A percentile compares a stretch with the other conserved stretches of the same genome.
Conservation (phyloP, 2,329 filamentous ascomycete genomes). For the Aspergillus neotritici region DNA sequence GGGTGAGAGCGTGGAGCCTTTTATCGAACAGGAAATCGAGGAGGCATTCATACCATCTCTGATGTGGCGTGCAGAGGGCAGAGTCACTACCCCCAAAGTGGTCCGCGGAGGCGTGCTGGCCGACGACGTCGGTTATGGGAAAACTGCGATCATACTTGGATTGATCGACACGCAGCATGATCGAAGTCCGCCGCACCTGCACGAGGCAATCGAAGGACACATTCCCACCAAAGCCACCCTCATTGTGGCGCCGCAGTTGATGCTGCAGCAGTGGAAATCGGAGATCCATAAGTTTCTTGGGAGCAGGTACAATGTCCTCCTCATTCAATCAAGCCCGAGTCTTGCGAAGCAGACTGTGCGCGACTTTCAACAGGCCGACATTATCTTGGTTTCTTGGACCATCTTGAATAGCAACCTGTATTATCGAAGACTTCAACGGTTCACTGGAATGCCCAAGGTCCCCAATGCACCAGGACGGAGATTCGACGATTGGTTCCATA, state of each 20-base stretch:
- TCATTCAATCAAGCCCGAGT: conserved; percentile 36
- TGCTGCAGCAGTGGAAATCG: conserved; percentile 53
- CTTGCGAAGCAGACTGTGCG: conserved; percentile 41
- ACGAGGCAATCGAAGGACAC: conserved; percentile 14
- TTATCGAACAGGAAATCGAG: conserved; percentile 52
- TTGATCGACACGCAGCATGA: conserved; percentile 48
- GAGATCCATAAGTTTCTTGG: conserved; percentile 52
- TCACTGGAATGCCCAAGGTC: conserved; percentile 45
- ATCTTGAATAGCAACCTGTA: conserved; percentile 48
- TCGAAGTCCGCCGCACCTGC: conserved; percentile 11
- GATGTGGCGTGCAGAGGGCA: conserved; percentile 55
- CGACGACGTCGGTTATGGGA: conserved; percentile 62
- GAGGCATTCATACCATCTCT: conserved; percentile 49
- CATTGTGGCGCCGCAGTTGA: conserved; percentile 52
- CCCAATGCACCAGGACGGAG: conserved; percentile 41
- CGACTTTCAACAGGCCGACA: conserved; percentile 45
- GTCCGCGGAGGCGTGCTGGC: conserved; percentile 58
- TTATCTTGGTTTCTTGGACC: conserved; percentile 52
- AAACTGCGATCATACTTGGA: conserved; percentile 57
- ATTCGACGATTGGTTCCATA: conserved; percentile 51
- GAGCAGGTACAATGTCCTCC: conserved; percentile 39
- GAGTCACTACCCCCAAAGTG: conserved; percentile 23
- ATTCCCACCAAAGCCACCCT: conserved; percentile 53
- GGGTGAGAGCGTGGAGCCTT: conserved; percentile 30
- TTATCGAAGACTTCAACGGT: conserved; percentile 44